Evolutionary conservation across 2,329 filamentous ascomycete species (phyloP), one percentile per base, ranked within the genome.

Genomic region (Mycosphaerella arachidis): DNA sequence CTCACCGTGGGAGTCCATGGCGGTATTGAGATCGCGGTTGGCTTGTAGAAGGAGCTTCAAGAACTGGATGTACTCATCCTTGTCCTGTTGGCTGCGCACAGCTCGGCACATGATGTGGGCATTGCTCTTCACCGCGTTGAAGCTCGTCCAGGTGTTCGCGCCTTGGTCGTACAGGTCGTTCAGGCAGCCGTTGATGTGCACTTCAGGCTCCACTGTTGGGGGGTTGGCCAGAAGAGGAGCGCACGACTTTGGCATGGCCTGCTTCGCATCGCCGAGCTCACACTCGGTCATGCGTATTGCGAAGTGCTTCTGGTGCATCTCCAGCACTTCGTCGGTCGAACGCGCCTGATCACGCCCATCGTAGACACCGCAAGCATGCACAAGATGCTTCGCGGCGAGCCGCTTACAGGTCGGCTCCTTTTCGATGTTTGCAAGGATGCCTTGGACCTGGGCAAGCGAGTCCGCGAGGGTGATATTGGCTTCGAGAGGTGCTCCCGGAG

Each of bases 201-300:
- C 54, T 6, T 70, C 13, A 18, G 27, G n/a, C n/a, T 31, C 24
- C n/a, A 9, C 12, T 16, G 50, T 52, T 16, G n/a, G 12, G 6
- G 27, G 27, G 29, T 20, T n/a, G 9, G n/a, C n/a, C 13, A 72
- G 35, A 86, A 78, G 1, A 18, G 79, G 72, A 18, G 73, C 66
- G 64, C 86, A 89, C 27, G 79, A 67, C 3, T 73, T 60, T 2
- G 86, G 85, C 40, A 84, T 74, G 10, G 71, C 58, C 16, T 80
- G 77, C 10, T 79, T 78, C 2, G 83, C 81, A 20, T 79, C 80
- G 10, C 78, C 76, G 7, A 87, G 76, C 67, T 88, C 86, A 65
- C 86, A 89, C 8, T 87, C 76, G 10, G 86, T 84, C 16, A 88
- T 76, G 48, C 84, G 81, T 8, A 82, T 82, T 1, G 85, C 84